Percentiles rank a stretch among this genome's conserved stretches.
These are phyloP conservation scores for Paraglomus brasilianum DNA, from an alignment of 192 early-diverging fungal species.

Conservation along the genomic window DNA sequence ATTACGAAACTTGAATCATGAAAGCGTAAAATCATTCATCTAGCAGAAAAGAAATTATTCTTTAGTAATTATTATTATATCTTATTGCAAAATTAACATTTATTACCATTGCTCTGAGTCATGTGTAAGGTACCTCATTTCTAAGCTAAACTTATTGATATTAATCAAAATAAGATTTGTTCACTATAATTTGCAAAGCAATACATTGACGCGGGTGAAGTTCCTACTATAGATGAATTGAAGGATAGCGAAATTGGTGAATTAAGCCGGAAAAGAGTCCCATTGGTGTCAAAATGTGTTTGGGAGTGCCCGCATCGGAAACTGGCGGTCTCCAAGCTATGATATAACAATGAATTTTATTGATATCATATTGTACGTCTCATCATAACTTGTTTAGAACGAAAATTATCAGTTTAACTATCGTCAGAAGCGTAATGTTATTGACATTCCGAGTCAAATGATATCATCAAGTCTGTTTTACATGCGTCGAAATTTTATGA, in stretches of 20 bases:
- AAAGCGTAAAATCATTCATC: no score
- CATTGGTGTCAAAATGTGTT: conserved; percentile 41
- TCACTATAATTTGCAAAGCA: conserved; percentile 45
- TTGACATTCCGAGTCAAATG: conserved; percentile 47
- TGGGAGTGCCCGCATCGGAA: conserved; percentile 48
- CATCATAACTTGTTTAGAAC: conserved; percentile 37
- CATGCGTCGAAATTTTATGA: conserved; percentile 52
- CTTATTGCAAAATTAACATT: no score
- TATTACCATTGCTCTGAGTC: no score
- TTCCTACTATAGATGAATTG: conserved; percentile 46
- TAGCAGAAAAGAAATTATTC: no score
- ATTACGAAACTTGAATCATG: no score
- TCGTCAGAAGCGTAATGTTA: conserved; percentile 31
- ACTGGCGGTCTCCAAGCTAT: conserved; percentile 42
- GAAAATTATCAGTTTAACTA: conserved; percentile 62
- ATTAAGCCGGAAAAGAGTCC: conserved; percentile 39
- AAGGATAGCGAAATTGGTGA: conserved; percentile 49
- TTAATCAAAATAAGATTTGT: no score
- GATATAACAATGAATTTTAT: conserved; percentile 36
- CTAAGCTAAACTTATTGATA: no score
- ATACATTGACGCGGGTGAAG: conserved; percentile 49
- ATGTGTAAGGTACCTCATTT: no score
- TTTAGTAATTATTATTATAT: no score
- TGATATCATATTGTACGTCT: conserved; percentile 34
- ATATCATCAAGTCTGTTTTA: conserved; percentile 60